A percentile compares a stretch with the other conserved stretches of the same genome.
Conservation (phyloP, 2,329 filamentous ascomycete species). For the Cyanodermella asteris region DNA sequence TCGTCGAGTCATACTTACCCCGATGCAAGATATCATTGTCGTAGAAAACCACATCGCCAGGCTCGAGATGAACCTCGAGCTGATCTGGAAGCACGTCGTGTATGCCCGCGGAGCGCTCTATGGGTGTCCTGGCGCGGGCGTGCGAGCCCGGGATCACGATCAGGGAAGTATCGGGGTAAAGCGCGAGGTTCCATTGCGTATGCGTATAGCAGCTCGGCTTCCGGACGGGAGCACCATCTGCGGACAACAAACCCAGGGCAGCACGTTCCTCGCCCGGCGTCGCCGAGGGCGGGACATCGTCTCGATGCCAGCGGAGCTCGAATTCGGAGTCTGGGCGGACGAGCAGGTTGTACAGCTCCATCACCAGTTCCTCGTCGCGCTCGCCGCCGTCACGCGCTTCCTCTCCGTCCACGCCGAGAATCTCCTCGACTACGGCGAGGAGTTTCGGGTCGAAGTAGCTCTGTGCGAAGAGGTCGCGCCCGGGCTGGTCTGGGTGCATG, state of each 20-base stretch:
- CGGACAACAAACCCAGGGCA: too few species aligned
- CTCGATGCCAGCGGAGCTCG: slow-evolving; percentile 62
- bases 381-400: too few species aligned
- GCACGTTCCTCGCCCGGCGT: slow-evolving; percentile 42
- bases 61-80: slow-evolving; percentile 40
- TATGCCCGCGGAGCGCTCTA: slow-evolving; percentile 45
- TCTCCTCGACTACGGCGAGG: slow-evolving; percentile 38
- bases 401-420: slow-evolving; percentile 29
- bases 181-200: slow-evolving; percentile 70
- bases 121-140: slow-evolving; percentile 42
- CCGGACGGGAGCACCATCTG: too few species aligned
- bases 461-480: slow-evolving; percentile 37
- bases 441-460: slow-evolving; percentile 52
- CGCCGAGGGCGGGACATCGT: slow-evolving; percentile 52
- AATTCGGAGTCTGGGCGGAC: slow-evolving; percentile 52
- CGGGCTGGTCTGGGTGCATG: slow-evolving; percentile 48
- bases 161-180: slow-evolving; percentile 52
- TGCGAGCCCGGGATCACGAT: slow-evolving; percentile 64
- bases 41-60: slow-evolving; percentile 71
- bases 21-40: slow-evolving; percentile 62
- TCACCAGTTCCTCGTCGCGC: slow-evolving; percentile 50
- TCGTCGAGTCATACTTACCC: slow-evolving; percentile 20
- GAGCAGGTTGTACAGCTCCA: slow-evolving; percentile 77
- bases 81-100: slow-evolving; percentile 44
- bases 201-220: slow-evolving; percentile 47